These are phyloP conservation scores for Elsinoe arachidis DNA, from an alignment of 2,329 filamentous ascomycete genomes.

Conservation along the genomic window DNA sequence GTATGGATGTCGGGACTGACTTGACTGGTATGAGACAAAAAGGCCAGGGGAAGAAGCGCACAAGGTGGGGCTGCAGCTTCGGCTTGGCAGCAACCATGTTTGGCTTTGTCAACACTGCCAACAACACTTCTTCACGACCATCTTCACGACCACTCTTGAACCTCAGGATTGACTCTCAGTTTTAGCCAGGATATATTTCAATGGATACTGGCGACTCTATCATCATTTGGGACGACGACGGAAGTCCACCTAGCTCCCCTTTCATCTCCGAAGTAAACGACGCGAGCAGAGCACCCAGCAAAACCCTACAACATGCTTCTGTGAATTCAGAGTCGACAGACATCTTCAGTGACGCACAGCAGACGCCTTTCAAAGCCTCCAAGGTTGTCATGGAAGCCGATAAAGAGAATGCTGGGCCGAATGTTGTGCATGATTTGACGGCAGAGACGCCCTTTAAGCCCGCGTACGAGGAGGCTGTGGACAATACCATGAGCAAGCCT, in stretches of 20 bases:
- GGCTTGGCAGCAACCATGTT: constrained; percentile 9
- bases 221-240: constrained; percentile 33
- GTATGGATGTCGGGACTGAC: too few relatives aligned
- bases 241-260: constrained; percentile 37
- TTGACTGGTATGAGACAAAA: not conserved
- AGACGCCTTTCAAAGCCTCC: not conserved
- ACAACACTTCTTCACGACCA: constrained; percentile 5
- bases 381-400: constrained; percentile 8
- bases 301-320: not conserved
- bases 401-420: constrained; percentile 17
- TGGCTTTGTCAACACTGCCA: not conserved
- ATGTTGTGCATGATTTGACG: constrained; percentile 17
- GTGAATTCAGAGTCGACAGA: constrained; percentile 11
- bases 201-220: constrained; percentile 11
- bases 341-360: constrained; percentile 13
- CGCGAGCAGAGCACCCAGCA: constrained; percentile 24
- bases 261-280: constrained; percentile 39
- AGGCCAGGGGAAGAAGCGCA: not conserved
- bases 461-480: constrained; percentile 14
- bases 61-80: not conserved
- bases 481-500: not conserved
- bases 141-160: not conserved
- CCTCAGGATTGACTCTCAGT: not conserved
- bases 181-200: not conserved
- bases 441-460: constrained; percentile 8